These are phyloP conservation scores for Auriscalpium microsporum DNA, from an alignment of 768 basidiomycete species.

Conservation along the genomic window DNA sequence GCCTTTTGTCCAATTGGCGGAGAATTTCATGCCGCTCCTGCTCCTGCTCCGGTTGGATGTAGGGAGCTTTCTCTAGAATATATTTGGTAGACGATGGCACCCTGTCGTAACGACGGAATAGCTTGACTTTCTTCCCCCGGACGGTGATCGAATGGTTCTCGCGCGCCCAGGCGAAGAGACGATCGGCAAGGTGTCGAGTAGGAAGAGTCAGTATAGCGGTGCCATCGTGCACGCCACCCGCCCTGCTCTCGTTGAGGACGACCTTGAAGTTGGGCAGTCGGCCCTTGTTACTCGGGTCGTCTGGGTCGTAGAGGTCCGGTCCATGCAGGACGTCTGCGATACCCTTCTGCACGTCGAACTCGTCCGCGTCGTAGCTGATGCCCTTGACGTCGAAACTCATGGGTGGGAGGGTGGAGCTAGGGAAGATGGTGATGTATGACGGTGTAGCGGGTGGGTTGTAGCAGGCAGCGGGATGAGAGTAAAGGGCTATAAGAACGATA, in stretches of 20 bases:
- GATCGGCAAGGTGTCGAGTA: constrained; percentile 28
- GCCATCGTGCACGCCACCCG: constrained; percentile 51
- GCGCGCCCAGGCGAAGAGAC: constrained; percentile 37
- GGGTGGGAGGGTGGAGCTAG: not conserved
- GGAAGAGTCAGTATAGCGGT: constrained; percentile 28
- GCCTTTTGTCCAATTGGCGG: constrained; percentile 32
- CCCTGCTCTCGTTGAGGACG: constrained; percentile 37
- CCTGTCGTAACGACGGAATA: constrained; percentile 1
- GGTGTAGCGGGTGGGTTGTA: too few relatives aligned
- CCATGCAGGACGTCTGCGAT: constrained; percentile 53
- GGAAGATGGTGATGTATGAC: not conserved
- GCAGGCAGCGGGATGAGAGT: too few relatives aligned
- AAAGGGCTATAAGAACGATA: too few relatives aligned
- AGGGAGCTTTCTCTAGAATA: constrained; percentile 25
- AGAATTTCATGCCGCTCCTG: constrained; percentile 29
- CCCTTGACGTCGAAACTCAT: constrained; percentile 34
- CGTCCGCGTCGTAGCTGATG: constrained; percentile 31
- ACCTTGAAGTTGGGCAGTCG: constrained; percentile 52
- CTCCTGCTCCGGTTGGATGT: constrained; percentile 23
- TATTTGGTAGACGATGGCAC: constrained; percentile 2
- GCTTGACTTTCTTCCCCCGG: constrained; percentile 1
- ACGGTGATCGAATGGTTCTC: constrained; percentile 19
- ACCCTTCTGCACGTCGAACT: constrained; percentile 48
- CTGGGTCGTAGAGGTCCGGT: constrained; percentile 35
- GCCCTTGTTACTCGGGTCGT: constrained; percentile 21